phyloP scores from a whole-genome alignment of 495 filamentous ascomycete genomes.

The Aspergillus nanangensis region DNA sequence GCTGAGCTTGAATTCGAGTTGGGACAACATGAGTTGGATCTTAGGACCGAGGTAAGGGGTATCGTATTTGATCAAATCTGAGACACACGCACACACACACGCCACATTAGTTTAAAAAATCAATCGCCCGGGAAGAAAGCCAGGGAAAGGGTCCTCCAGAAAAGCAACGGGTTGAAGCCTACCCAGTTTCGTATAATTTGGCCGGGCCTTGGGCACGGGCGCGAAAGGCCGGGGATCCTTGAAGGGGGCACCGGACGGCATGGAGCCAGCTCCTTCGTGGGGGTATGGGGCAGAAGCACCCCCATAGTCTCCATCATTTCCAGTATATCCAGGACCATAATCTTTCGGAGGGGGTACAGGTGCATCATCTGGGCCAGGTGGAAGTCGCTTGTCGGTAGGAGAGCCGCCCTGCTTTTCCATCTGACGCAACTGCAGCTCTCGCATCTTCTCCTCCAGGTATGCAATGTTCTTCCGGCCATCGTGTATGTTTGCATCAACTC shows the following conservation, averaged over 20 bases:
- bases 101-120: too few species aligned
- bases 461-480: slow-evolving; percentile 88
- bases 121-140: neutral
- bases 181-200: slow-evolving; percentile 97
- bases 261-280: slow-evolving; percentile 58
- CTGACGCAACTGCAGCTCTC: slow-evolving; percentile 78
- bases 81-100: neutral
- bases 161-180: too few species aligned
- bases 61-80: slow-evolving; percentile 98
- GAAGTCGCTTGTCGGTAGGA: slow-evolving; percentile 30
- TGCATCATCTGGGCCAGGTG: slow-evolving; percentile 29
- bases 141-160: too few species aligned
- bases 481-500: slow-evolving; percentile 86
- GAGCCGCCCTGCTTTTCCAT: slow-evolving; percentile 54
- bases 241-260: slow-evolving; percentile 81
- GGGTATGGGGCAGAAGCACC: slow-evolving; percentile 51
- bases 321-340: slow-evolving; percentile 44
- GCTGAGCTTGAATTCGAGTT: slow-evolving; percentile 97
- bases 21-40: slow-evolving; percentile 98
- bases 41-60: slow-evolving; percentile 92
- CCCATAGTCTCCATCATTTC: slow-evolving; percentile 49
- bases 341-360: slow-evolving; percentile 65
- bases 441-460: slow-evolving; percentile 87
- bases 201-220: slow-evolving; percentile 65
- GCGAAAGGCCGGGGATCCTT: slow-evolving; percentile 66